These are phyloP conservation scores for Hsuehochloa calcarea DNA, from an alignment of 176 grass and related monocot genomes.

Conservation along the genomic window DNA sequence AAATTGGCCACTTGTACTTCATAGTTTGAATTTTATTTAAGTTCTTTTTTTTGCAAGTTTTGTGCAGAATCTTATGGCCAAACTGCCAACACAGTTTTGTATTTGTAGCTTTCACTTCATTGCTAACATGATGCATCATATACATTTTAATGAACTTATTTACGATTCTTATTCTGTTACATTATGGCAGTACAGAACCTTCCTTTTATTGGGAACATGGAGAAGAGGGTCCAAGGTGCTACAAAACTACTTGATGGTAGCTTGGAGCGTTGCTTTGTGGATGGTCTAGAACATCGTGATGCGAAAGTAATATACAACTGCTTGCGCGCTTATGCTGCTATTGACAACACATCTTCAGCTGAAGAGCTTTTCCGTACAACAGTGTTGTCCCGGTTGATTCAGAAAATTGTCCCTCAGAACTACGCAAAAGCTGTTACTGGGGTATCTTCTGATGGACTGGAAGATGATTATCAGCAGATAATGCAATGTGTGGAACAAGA, in stretches of 20 bases:
- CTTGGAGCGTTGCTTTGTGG: constrained; percentile 80
- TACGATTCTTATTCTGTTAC: constrained; percentile 55
- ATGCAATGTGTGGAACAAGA: constrained; percentile 80
- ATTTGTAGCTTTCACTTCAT: constrained; percentile 9
- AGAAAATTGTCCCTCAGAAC: constrained; percentile 77
- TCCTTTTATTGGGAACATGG: constrained; percentile 99
- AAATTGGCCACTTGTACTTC: not conserved
- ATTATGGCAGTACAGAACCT: constrained; percentile 98
- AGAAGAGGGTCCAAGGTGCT: constrained; percentile 89
- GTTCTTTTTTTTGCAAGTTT: not conserved
- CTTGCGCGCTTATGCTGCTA: constrained; percentile 89
- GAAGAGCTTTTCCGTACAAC: constrained; percentile 85
- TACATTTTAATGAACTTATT: constrained; percentile 32
- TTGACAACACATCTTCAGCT: constrained; percentile 91
- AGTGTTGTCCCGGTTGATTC: constrained; percentile 73
- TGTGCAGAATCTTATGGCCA: not conserved
- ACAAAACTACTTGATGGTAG: constrained; percentile 82
- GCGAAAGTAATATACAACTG: constrained; percentile 90
- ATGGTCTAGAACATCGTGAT: constrained; percentile 73
- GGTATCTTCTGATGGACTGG: constrained; percentile 65
- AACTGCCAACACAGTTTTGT: not conserved
- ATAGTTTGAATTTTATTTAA: not conserved
- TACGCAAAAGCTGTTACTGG: constrained; percentile 52
- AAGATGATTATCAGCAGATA: constrained; percentile 75
- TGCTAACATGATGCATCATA: not conserved